Evolutionary conservation across 2,329 filamentous ascomycete genomes (phyloP).

Genomic region (Penicillium freii): DNA sequence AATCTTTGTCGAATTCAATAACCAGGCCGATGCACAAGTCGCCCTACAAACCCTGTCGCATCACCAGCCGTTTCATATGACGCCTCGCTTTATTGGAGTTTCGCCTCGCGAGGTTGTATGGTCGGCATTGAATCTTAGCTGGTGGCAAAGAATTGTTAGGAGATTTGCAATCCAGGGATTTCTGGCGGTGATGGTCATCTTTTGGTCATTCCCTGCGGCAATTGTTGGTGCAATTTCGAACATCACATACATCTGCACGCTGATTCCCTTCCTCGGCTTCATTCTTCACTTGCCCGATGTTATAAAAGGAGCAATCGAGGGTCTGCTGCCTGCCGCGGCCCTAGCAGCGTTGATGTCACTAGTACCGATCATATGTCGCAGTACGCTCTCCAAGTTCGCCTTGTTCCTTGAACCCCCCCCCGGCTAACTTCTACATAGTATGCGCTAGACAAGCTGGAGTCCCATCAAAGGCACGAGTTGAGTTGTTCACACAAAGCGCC

Average conservation of each 20-base stretch:
- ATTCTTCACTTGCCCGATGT: slow-evolving; percentile 66
- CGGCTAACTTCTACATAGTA: slow-evolving; percentile 45
- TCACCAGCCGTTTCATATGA: slow-evolving; percentile 82
- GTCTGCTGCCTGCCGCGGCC: slow-evolving; percentile 75
- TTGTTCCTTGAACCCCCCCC: not conserved
- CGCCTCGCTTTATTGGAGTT: slow-evolving; percentile 80
- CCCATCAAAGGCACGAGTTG: slow-evolving; percentile 74
- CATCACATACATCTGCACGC: slow-evolving; percentile 61
- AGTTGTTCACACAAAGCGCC: slow-evolving; percentile 84
- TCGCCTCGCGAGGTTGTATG: slow-evolving; percentile 85
- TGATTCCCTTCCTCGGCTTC: slow-evolving; percentile 65
- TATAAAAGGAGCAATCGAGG: slow-evolving; percentile 77
- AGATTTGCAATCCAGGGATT: slow-evolving; percentile 67
- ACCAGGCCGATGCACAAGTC: slow-evolving; percentile 77
- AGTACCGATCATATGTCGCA: slow-evolving; percentile 76
- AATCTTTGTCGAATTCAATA: slow-evolving; percentile 86
- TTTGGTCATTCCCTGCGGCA: slow-evolving; percentile 76
- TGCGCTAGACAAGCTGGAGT: slow-evolving; percentile 77
- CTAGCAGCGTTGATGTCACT: slow-evolving; percentile 83
- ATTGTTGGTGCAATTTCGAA: slow-evolving; percentile 87
- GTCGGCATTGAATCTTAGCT: slow-evolving; percentile 74
- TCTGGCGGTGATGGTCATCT: slow-evolving; percentile 75
- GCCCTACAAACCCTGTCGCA: slow-evolving; percentile 83
- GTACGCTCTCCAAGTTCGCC: slow-evolving; percentile 45
- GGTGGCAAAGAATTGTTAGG: slow-evolving; percentile 78